Conservation (phyloP, 345 rosid genomes). For the Eutrema japonicum region DNA sequence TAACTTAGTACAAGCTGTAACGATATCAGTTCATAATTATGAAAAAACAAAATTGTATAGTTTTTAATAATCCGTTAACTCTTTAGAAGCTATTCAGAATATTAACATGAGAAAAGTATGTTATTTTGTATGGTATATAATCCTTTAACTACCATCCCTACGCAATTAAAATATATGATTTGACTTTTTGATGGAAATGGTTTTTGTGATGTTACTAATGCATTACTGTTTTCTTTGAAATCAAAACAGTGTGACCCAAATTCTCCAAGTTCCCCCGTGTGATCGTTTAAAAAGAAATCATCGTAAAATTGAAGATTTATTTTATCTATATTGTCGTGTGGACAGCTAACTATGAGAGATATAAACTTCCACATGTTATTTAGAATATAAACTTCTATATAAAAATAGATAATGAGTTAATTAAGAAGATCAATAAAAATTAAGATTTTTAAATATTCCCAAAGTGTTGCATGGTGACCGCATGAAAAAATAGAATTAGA, state of each 20-base stretch:
- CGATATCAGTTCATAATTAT: not conserved
- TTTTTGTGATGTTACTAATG: not conserved
- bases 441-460: too few relatives aligned
- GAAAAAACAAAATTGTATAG: too few relatives aligned
- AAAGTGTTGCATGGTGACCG: too few relatives aligned
- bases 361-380: too few relatives aligned
- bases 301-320: not conserved
- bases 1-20: not conserved
- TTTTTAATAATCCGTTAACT: too few relatives aligned
- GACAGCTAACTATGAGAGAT: not conserved
- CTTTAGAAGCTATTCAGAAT: too few relatives aligned
- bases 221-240: slow-evolving; percentile 8
- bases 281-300: slow-evolving; percentile 4
- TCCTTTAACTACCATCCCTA: not conserved
- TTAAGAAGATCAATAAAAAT: too few relatives aligned
- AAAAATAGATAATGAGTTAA: too few relatives aligned
- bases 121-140: not conserved
- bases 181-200: not conserved
- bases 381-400: too few relatives aligned
- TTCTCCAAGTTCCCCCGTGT: not conserved
- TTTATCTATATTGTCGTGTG: not conserved
- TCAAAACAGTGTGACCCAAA: slow-evolving; percentile 26
- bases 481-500: too few relatives aligned
- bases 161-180: not conserved
- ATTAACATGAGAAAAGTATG: slow-evolving; percentile 16